Evolutionary conservation across 1,284 basidiomycete genomes (phyloP).

Genomic region (Wallemia hederae): DNA sequence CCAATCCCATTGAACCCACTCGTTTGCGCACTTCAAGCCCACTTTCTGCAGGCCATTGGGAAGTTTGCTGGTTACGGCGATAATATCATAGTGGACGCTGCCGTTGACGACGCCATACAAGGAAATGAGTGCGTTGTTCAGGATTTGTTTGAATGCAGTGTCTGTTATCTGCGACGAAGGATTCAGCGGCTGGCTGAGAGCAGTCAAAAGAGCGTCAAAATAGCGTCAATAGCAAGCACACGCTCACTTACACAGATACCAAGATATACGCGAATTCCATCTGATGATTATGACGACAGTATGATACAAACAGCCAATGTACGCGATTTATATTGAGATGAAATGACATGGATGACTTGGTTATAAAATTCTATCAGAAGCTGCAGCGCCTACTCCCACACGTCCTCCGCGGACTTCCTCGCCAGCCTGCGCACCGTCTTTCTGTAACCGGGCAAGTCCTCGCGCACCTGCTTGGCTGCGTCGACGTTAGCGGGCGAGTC

Average conservation of each 20-base stretch:
- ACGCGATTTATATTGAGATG: neutral
- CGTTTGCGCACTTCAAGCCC: neutral
- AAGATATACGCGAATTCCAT: neutral
- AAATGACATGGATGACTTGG: neutral
- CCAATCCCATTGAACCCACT: neutral
- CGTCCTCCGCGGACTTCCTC: slow-evolving; percentile 57
- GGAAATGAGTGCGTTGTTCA: neutral
- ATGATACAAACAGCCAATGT: neutral
- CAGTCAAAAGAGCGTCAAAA: neutral
- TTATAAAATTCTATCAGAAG: slow-evolving; percentile 9
- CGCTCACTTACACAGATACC: neutral
- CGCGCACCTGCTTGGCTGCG: slow-evolving; percentile 26
- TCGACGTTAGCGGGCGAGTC: slow-evolving; percentile 95
- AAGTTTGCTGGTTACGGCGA: neutral
- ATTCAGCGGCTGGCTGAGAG: neutral
- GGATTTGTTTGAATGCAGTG: neutral
- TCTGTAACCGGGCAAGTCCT: slow-evolving; percentile 32
- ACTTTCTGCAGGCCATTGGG: neutral
- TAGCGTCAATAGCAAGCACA: neutral
- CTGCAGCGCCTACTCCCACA: slow-evolving; percentile 34
- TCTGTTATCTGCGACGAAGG: neutral
- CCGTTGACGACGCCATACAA: neutral
- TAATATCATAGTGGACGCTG: neutral
- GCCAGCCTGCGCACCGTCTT: slow-evolving; percentile 75
- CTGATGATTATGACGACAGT: neutral